These are phyloP conservation scores for Claviceps citrina DNA, from an alignment of 2,329 filamentous ascomycete genomes.

Conservation along the genomic window DNA sequence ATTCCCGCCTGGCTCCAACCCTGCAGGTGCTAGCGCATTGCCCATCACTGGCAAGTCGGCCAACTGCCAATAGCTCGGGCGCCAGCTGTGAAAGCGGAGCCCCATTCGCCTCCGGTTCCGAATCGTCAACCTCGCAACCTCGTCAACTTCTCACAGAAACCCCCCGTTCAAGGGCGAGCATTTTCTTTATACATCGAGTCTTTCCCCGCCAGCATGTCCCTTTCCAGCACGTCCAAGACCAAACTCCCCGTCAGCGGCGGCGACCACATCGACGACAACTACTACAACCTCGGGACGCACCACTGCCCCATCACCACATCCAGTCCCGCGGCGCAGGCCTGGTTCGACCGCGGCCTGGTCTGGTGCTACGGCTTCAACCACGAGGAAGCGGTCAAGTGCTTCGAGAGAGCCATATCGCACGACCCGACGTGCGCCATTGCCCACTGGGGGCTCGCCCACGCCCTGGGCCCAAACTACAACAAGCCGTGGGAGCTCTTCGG, in stretches of 20 bases:
- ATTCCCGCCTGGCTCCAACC: too few relatives aligned
- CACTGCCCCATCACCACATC: constrained; percentile 38
- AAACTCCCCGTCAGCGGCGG: neutral
- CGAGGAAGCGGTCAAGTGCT: constrained; percentile 51
- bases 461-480: constrained; percentile 60
- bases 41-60: too few relatives aligned
- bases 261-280: constrained; percentile 18
- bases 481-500: constrained; percentile 65
- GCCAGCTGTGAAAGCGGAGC: too few relatives aligned
- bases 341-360: constrained; percentile 58
- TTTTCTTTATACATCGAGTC: too few relatives aligned
- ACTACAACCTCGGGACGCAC: constrained; percentile 49
- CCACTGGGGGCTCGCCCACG: constrained; percentile 56
- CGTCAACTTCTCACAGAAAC: too few relatives aligned
- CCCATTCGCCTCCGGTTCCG: too few relatives aligned
- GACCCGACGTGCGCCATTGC: constrained; percentile 46
- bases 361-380: constrained; percentile 69
- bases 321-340: constrained; percentile 38
- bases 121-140: too few relatives aligned
- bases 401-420: constrained; percentile 38
- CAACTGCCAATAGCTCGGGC: too few relatives aligned
- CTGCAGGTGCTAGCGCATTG: too few relatives aligned
- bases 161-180: too few relatives aligned
- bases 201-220: neutral
- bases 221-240: neutral